Evolutionary conservation across 2,329 filamentous ascomycete genomes (phyloP), one percentile per base, ranked within the genome.

Genomic region (Paramyrothecium roridum): DNA sequence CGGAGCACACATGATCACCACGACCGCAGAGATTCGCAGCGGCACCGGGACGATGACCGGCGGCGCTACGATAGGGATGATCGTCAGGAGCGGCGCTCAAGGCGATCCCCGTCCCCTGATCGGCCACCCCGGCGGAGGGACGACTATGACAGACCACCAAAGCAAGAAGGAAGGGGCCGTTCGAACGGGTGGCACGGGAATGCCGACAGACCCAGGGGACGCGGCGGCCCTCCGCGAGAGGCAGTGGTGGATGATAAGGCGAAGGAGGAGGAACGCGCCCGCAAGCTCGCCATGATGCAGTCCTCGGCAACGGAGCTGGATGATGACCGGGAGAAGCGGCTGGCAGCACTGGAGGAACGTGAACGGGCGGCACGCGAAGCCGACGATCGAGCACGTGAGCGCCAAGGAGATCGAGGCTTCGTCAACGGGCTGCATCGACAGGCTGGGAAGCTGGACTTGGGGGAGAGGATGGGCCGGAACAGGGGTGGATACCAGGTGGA

Each of bases 281-380:
- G 81, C 22, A 90, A 85, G 67, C 73, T 91, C 19, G 88, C 86
- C 17, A 86, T 85, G 10, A 91, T 92, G 89, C 87, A 90, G 68
- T 80, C 81, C 19, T 87, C 85, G 26, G 89, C 89, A 4, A 80
- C 79, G 1, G 83, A 88, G 12, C 76, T 96, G 50, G 89, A 93
- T 63, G 67, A 77, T n/a, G 86, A 89, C 61, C 85, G 91, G 33
- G 83, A 83, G 60, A 80, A 82, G 56, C 83, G 91, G 22, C 75
- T 96, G 11, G 82, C 84, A 0, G 84, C 84, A 1, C 74, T 93
- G 19, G 85, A 84, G 22, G 82, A 84, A 59, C 79, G 79, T 57
- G 91, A 96, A 62, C 80, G 82, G 50, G 76, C 76, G 19, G 82
- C 85, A 48, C 79, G 80, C 13, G 85, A 90, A 57, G 82, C 83